Conservation (phyloP, 176 grass and related monocot genomes). For the Bolboschoenus planiculmis region DNA sequence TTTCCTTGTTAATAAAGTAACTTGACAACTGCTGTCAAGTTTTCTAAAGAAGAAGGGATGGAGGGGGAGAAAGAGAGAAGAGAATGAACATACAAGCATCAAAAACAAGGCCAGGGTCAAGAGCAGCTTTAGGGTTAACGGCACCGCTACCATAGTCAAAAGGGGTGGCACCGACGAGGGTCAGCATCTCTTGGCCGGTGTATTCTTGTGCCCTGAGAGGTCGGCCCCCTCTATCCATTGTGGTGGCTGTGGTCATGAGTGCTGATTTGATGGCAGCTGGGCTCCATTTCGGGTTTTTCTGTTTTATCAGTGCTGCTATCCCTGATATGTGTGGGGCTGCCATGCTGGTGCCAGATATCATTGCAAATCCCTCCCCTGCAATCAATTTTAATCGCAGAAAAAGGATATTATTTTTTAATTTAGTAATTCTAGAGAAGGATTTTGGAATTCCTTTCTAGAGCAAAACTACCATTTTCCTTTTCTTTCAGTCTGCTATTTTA, state of each 20-base stretch:
- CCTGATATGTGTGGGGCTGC: constrained; percentile 93
- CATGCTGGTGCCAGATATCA: constrained; percentile 99
- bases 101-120: constrained; percentile 89
- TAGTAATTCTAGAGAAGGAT: neutral
- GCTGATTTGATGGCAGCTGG: constrained; percentile 92
- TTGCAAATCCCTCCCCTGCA: constrained; percentile 88
- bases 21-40: neutral
- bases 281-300: constrained; percentile 92
- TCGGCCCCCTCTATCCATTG: constrained; percentile 63
- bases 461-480: neutral
- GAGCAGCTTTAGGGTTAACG: constrained; percentile 78
- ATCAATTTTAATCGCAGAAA: constrained; percentile 13
- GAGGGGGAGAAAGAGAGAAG: neutral
- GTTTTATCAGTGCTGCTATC: constrained; percentile 94
- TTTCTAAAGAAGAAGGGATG: neutral
- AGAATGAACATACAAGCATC: constrained; percentile 67
- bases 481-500: neutral
- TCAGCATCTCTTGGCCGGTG: constrained; percentile 61
- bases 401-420: neutral
- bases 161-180: constrained; percentile 59
- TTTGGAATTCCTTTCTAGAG: neutral
- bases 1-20: neutral
- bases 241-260: constrained; percentile 88
- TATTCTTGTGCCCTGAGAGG: constrained; percentile 84
- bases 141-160: constrained; percentile 98